A percentile compares a stretch with the other conserved stretches of the same genome.
phyloP scores from a whole-genome alignment of 2,329 filamentous ascomycete species.

The Gnomoniopsis smithogilvyi region DNA sequence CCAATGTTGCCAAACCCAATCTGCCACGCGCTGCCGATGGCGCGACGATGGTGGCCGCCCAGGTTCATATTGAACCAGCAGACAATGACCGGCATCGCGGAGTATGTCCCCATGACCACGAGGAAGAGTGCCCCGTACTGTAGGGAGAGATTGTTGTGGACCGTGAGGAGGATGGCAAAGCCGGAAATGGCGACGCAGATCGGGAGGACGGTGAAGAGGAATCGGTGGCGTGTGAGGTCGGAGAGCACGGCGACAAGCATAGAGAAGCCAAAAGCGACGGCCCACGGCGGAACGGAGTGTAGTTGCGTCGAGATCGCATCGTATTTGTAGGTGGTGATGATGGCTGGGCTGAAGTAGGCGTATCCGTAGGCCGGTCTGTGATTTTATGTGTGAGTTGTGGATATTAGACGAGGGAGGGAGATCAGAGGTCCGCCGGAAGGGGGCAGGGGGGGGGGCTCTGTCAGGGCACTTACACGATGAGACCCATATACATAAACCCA shows the following conservation, averaged over 20 bases:
- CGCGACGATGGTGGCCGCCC: slow-evolving; percentile 66
- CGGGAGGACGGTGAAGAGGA: slow-evolving; percentile 66
- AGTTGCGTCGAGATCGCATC: slow-evolving; percentile 54
- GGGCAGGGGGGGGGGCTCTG: neutral
- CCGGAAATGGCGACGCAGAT: slow-evolving; percentile 69
- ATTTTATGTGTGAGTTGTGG: slow-evolving; percentile 34
- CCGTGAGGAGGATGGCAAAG: slow-evolving; percentile 69
- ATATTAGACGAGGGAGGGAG: neutral
- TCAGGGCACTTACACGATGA: slow-evolving; percentile 29
- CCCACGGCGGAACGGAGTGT: slow-evolving; percentile 57
- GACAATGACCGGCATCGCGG: slow-evolving; percentile 83
- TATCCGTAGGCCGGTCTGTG: slow-evolving; percentile 71
- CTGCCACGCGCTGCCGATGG: slow-evolving; percentile 73
- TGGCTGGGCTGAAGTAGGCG: slow-evolving; percentile 73
- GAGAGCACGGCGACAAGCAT: slow-evolving; percentile 72
- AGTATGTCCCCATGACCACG: slow-evolving; percentile 75
- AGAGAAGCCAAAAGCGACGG: slow-evolving; percentile 72
- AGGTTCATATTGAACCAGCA: slow-evolving; percentile 84
- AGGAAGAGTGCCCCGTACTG: slow-evolving; percentile 83
- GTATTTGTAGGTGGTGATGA: slow-evolving; percentile 67
- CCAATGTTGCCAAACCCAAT: slow-evolving; percentile 77
- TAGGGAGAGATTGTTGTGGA: slow-evolving; percentile 63
- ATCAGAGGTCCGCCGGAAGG: too few relatives aligned
- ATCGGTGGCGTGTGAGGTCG: slow-evolving; percentile 70
- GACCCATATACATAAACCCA: slow-evolving; percentile 77